These are phyloP conservation scores for Tetrapyrgos nigripes DNA, from an alignment of 1,284 basidiomycete genomes.

Conservation along the genomic window DNA sequence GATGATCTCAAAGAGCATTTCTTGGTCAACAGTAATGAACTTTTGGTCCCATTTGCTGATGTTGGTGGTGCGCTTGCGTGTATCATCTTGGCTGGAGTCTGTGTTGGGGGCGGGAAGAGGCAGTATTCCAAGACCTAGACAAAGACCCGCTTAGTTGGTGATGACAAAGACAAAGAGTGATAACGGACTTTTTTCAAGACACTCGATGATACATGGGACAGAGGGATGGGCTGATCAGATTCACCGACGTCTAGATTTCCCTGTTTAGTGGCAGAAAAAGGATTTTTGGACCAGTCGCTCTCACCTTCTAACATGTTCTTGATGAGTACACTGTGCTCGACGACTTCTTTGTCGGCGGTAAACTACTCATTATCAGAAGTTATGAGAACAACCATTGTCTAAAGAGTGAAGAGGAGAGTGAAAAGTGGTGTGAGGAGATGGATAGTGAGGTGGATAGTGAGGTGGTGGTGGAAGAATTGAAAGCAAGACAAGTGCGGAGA, in stretches of 20 bases:
- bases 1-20: slow-evolving; percentile 99
- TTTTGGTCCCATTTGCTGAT: slow-evolving; percentile 99
- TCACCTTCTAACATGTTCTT: slow-evolving; percentile 7
- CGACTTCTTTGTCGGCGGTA: slow-evolving; percentile 7
- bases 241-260: slow-evolving; percentile 84
- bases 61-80: slow-evolving; percentile 96
- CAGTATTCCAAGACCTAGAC: slow-evolving; percentile 96
- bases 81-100: slow-evolving; percentile 86
- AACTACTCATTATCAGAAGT: slow-evolving; percentile 7
- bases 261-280: slow-evolving; percentile 11
- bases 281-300: not conserved
- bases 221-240: slow-evolving; percentile 91
- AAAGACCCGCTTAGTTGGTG: slow-evolving; percentile 11
- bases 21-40: slow-evolving; percentile 96
- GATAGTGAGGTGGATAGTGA: no score
- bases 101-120: slow-evolving; percentile 89
- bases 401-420: not conserved
- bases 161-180: not conserved
- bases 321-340: slow-evolving; percentile 4
- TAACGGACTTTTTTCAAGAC: slow-evolving; percentile 91
- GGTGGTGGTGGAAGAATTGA: not conserved
- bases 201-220: slow-evolving; percentile 96
- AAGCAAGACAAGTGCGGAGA: not conserved
- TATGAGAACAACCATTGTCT: slow-evolving; percentile 8
- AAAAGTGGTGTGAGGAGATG: not conserved